phyloP scores from a whole-genome alignment of 2,329 filamentous ascomycete genomes.

The Claviceps pazoutovae region DNA sequence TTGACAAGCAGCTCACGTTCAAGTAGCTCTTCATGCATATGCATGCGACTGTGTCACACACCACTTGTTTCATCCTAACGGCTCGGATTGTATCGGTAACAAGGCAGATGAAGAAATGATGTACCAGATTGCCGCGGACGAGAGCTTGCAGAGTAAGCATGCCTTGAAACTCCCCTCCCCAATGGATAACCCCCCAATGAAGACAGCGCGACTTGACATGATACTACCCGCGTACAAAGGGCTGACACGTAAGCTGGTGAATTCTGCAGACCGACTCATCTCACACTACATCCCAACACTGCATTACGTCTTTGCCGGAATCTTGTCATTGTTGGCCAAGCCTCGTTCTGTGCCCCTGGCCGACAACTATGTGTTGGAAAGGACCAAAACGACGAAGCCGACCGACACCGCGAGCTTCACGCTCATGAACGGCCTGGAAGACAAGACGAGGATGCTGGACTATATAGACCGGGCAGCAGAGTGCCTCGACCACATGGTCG shows the following conservation, averaged over 20 bases:
- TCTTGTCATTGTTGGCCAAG: constrained; percentile 35
- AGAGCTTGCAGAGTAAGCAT: constrained; percentile 56
- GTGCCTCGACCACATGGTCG: constrained; percentile 57
- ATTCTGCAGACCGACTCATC: constrained; percentile 39
- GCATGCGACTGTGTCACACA: constrained; percentile 56
- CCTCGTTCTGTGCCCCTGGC: constrained; percentile 45
- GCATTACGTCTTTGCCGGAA: constrained; percentile 30
- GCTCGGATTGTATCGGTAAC: constrained; percentile 43
- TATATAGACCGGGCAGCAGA: constrained; percentile 48
- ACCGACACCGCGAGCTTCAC: constrained; percentile 38
- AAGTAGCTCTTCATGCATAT: constrained; percentile 43
- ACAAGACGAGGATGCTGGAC: constrained; percentile 33
- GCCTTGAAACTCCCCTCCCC: no score
- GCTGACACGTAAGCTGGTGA: not conserved
- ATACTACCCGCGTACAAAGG: not conserved
- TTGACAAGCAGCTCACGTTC: not conserved
- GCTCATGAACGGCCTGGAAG: constrained; percentile 42
- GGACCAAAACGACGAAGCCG: constrained; percentile 30
- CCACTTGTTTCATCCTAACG: constrained; percentile 54
- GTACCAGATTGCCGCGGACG: constrained; percentile 53
- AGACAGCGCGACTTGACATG: not conserved
- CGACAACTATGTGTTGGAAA: constrained; percentile 42
- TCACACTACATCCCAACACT: constrained; percentile 41
- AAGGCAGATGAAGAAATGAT: constrained; percentile 48
- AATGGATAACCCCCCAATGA: not conserved